These are phyloP conservation scores for Phytopythium cucurbitacearum DNA, from an alignment of 352 stramenopile species.

Conservation along the genomic window DNA sequence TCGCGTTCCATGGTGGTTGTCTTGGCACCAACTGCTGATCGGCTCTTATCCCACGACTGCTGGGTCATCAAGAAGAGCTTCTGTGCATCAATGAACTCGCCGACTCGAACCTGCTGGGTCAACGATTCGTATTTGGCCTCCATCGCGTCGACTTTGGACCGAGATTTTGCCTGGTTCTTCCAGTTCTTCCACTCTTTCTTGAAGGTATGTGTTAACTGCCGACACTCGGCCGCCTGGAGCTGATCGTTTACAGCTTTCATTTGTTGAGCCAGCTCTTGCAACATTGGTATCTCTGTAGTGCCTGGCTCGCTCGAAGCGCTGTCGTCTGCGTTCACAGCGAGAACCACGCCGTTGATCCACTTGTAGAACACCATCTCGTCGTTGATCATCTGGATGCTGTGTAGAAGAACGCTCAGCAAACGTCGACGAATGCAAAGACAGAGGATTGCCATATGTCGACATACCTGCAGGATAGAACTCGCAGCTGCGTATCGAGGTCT, in stretches of 20 bases:
- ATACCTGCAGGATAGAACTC: slow-evolving; percentile 35
- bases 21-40: background rate
- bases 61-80: slow-evolving; percentile 37
- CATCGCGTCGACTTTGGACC: slow-evolving; percentile 36
- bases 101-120: slow-evolving; percentile 26
- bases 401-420: background rate
- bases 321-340: slow-evolving; percentile 8
- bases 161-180: slow-evolving; percentile 33
- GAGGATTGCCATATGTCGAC: too few species aligned
- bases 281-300: background rate
- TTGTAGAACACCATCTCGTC: slow-evolving; percentile 69
- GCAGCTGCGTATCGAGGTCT: slow-evolving; percentile 35
- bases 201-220: slow-evolving; percentile 28
- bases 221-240: slow-evolving; percentile 23
- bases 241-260: slow-evolving; percentile 20
- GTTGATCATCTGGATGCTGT: slow-evolving; percentile 50
- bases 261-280: slow-evolving; percentile 14
- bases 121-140: slow-evolving; percentile 40
- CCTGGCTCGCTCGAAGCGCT: background rate
- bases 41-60: slow-evolving; percentile 12
- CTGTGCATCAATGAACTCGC: slow-evolving; percentile 40
- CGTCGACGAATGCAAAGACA: too few species aligned
- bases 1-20: background rate
- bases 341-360: slow-evolving; percentile 57
- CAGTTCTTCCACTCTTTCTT: slow-evolving; percentile 35